These are phyloP conservation scores for Aureobasidium namibiae DNA, from an alignment of 2,329 filamentous ascomycete species.

Conservation along the genomic window DNA sequence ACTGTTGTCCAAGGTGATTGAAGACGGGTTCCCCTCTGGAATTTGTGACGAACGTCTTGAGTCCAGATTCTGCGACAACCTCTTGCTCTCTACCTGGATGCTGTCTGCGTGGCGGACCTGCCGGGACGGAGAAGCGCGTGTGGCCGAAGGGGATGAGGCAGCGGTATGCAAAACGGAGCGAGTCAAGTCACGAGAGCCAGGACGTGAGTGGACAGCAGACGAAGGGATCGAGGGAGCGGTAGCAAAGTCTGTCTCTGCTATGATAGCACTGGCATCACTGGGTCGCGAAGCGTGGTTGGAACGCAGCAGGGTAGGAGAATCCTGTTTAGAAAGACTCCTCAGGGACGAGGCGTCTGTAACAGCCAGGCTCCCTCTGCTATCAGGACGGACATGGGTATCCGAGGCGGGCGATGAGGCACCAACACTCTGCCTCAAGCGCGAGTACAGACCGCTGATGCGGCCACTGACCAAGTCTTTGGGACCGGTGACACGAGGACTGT, in stretches of 20 bases:
- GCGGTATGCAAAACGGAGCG: slow-evolving; percentile 5
- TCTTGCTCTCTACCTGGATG: neutral
- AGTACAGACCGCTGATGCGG: slow-evolving; percentile 75
- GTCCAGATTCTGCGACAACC: slow-evolving; percentile 1
- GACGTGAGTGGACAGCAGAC: slow-evolving; percentile 10
- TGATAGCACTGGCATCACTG: neutral
- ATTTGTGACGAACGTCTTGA: neutral
- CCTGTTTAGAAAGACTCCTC: slow-evolving; percentile 15
- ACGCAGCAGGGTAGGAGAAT: neutral
- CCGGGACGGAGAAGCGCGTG: neutral
- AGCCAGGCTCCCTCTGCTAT: slow-evolving; percentile 29
- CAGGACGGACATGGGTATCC: slow-evolving; percentile 63
- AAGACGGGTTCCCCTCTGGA: neutral
- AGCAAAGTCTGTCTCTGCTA: neutral
- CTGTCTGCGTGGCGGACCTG: neutral
- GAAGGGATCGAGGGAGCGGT: neutral
- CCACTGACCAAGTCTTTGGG: slow-evolving; percentile 30
- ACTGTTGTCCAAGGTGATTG: neutral
- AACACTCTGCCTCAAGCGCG: slow-evolving; percentile 54
- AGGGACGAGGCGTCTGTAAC: slow-evolving; percentile 22
- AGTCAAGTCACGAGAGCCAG: slow-evolving; percentile 9
- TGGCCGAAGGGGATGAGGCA: slow-evolving; percentile 7
- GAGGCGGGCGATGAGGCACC: slow-evolving; percentile 15
- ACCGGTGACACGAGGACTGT: slow-evolving; percentile 17
- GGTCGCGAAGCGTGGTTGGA: slow-evolving; percentile 5